Evolutionary conservation across 139 green algal genomes (phyloP).

Genomic region (Dunaliella primolecta): DNA sequence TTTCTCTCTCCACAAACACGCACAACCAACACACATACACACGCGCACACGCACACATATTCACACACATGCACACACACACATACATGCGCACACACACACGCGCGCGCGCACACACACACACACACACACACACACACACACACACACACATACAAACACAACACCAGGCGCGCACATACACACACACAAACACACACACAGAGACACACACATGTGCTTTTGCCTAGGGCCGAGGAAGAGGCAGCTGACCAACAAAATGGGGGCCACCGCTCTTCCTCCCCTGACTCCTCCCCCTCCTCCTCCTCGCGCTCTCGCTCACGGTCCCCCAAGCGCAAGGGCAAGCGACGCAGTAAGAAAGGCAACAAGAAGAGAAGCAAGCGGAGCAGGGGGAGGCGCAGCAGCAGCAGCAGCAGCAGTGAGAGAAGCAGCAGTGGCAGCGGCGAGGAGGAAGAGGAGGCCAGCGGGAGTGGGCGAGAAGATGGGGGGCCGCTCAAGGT

Average conservation of each 20-base stretch:
- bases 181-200: not conserved
- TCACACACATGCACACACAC: no score
- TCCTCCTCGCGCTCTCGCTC: not conserved
- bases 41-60: no score
- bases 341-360: constrained; percentile 1
- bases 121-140: not conserved
- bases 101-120: not conserved
- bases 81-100: not conserved
- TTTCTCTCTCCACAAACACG: no score
- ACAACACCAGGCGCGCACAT: no score
- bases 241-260: not conserved
- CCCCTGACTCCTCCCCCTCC: not conserved
- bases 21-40: no score
- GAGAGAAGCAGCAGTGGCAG: not conserved
- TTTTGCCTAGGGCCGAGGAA: no score
- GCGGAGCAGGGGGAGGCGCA: not conserved
- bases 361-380: not conserved
- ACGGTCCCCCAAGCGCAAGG: not conserved
- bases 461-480: not conserved
- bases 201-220: not conserved
- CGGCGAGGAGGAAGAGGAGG: not conserved
- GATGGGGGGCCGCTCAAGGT: not conserved
- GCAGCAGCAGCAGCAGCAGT: not conserved
- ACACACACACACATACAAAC: not conserved
- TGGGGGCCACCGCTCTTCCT: not conserved